phyloP scores from a whole-genome alignment of 306 rosid species.

The Ceratonia siliqua region DNA sequence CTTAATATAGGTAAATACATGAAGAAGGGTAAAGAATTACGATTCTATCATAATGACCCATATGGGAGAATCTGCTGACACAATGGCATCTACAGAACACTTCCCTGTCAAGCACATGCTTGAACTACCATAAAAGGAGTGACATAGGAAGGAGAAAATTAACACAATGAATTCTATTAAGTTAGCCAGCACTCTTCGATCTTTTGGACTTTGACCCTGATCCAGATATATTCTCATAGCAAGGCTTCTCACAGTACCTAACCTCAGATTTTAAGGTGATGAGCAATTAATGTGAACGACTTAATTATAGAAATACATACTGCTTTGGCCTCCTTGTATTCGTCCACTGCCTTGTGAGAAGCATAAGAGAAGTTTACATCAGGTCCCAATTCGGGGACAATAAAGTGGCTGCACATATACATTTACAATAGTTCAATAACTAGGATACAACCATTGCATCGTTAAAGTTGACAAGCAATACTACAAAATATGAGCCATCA shows the following conservation, averaged over 20 bases:
- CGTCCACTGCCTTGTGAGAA: slow-evolving; percentile 86
- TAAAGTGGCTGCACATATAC: slow-evolving; percentile 69
- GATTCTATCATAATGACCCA: slow-evolving; percentile 12
- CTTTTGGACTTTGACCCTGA: not conserved
- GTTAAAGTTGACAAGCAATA: not conserved
- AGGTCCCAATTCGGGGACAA: slow-evolving; percentile 89
- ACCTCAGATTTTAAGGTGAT: slow-evolving; percentile 6
- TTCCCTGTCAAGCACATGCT: not conserved
- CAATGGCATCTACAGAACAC: not conserved
- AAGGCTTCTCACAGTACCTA: not conserved
- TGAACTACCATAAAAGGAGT: not conserved
- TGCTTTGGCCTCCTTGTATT: slow-evolving; percentile 91
- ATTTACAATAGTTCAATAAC: slow-evolving; percentile 15
- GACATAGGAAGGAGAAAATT: not conserved
- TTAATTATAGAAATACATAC: slow-evolving; percentile 45
- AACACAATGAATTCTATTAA: not conserved
- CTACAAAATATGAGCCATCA: slow-evolving; percentile 6
- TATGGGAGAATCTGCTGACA: not conserved
- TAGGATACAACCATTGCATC: not conserved
- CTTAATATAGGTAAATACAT: not conserved
- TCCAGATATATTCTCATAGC: not conserved
- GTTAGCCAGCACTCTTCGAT: not conserved
- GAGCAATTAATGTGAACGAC: not conserved
- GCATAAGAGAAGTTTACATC: slow-evolving; percentile 70
- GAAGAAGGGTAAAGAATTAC: not conserved